A percentile compares a stretch with the other conserved stretches of the same genome.
These are phyloP conservation scores for Phytophthora citricola DNA, from an alignment of 352 stramenopile species.

Conservation along the genomic window DNA sequence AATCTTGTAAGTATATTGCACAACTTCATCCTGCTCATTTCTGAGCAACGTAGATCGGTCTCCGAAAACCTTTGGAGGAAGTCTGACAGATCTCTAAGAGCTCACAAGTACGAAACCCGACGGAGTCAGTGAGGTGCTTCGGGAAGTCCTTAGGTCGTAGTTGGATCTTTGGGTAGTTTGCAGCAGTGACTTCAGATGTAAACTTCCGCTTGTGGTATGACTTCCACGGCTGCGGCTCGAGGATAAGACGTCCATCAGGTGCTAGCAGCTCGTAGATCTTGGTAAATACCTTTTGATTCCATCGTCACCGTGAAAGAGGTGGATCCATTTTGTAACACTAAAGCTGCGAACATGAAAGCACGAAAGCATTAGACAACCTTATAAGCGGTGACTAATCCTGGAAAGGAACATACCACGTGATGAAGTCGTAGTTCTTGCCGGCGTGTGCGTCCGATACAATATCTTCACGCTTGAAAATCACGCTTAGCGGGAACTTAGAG, in stretches of 20 bases:
- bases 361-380: slow-evolving; percentile 1
- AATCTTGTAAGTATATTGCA: slow-evolving; percentile 25
- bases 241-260: slow-evolving; percentile 72
- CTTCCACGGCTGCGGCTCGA: slow-evolving; percentile 91
- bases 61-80: slow-evolving; percentile 74
- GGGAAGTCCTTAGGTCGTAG: slow-evolving; percentile 83
- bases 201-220: slow-evolving; percentile 90
- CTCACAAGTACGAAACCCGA: slow-evolving; percentile 73
- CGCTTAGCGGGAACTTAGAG: slow-evolving; percentile 74
- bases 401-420: slow-evolving; percentile 63
- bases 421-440: slow-evolving; percentile 78
- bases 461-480: slow-evolving; percentile 87
- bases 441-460: slow-evolving; percentile 62
- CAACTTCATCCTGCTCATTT: slow-evolving; percentile 44
- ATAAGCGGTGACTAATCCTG: not conserved
- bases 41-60: slow-evolving; percentile 80
- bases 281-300: slow-evolving; percentile 80
- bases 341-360: slow-evolving; percentile 52
- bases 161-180: slow-evolving; percentile 75
- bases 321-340: slow-evolving; percentile 93
- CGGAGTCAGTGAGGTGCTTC: slow-evolving; percentile 52
- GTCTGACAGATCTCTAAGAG: slow-evolving; percentile 83
- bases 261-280: slow-evolving; percentile 68
- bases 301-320: slow-evolving; percentile 89
- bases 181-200: slow-evolving; percentile 74